Percentiles rank a stretch among this genome's conserved stretches.
Conservation (phyloP, 2,329 filamentous ascomycete species). For the Botrytis fragariae region DNA sequence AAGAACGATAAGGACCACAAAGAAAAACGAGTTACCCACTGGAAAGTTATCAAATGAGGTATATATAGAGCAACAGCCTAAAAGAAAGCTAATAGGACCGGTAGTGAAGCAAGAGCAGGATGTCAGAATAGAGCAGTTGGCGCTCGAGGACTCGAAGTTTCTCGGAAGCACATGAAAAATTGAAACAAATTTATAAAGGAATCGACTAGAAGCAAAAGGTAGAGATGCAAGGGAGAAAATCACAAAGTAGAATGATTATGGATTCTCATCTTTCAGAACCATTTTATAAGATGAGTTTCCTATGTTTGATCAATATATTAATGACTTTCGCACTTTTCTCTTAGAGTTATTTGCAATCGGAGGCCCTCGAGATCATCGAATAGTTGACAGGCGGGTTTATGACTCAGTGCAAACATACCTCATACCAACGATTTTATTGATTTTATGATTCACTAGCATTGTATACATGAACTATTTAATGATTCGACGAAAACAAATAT, state of each 20-base stretch:
- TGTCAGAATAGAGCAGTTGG: neutral
- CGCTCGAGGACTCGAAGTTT: neutral
- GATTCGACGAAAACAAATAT: neutral
- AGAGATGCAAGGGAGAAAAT: neutral
- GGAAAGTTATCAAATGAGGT: neutral
- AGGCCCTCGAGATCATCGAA: neutral
- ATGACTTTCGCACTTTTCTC: neutral
- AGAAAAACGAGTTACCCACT: no score
- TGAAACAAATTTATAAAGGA: neutral
- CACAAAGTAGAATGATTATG: neutral
- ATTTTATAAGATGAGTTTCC: neutral
- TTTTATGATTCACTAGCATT: neutral
- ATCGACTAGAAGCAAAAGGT: neutral
- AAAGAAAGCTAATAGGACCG: no score
- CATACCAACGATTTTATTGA: neutral
- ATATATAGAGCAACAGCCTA: neutral
- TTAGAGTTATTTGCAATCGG: neutral
- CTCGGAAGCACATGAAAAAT: no score
- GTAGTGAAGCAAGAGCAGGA: neutral
- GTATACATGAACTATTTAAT: neutral
- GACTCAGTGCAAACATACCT: neutral
- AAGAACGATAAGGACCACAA: neutral
- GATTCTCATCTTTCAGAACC: neutral
- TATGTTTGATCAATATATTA: neutral
- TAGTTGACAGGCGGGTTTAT: neutral